Conservation (phyloP, 345 rosid species). For the Lagerstroemia speciosa region DNA sequence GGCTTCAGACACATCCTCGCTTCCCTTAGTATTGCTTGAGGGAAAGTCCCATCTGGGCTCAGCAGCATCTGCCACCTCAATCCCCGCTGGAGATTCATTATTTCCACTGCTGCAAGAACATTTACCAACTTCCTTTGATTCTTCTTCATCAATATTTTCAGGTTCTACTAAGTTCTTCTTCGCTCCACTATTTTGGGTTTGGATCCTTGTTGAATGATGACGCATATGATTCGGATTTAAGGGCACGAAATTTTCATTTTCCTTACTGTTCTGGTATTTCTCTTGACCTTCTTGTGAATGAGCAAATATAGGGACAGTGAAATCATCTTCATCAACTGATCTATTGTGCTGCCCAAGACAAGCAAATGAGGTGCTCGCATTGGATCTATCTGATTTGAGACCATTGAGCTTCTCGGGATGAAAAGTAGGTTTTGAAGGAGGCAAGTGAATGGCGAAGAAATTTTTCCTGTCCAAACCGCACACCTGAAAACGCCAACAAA, state of each 20-base stretch:
- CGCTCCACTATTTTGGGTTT: background rate
- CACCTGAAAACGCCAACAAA: constrained; percentile 20
- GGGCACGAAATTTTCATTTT: constrained; percentile 21
- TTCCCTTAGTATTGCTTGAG: constrained; percentile 33
- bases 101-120: background rate
- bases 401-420: constrained; percentile 28
- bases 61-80: constrained; percentile 21
- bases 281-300: constrained; percentile 28
- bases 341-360: constrained; percentile 34
- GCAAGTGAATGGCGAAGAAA: constrained; percentile 19
- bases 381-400: constrained; percentile 22
- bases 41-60: constrained; percentile 17
- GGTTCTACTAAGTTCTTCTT: constrained; percentile 6
- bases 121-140: background rate
- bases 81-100: constrained; percentile 13
- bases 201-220: constrained; percentile 12
- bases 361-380: constrained; percentile 21
- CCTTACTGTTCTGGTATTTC: constrained; percentile 23
- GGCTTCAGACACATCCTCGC: constrained; percentile 48
- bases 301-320: constrained; percentile 56
- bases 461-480: constrained; percentile 32
- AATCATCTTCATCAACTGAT: constrained; percentile 63
- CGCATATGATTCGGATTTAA: constrained; percentile 9
- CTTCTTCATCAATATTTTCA: constrained; percentile 13
- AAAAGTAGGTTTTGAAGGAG: constrained; percentile 25